Evolutionary conservation across 495 filamentous ascomycete species (phyloP), one percentile per base, ranked within the genome.

Genomic region (Penicillium coffeae): DNA sequence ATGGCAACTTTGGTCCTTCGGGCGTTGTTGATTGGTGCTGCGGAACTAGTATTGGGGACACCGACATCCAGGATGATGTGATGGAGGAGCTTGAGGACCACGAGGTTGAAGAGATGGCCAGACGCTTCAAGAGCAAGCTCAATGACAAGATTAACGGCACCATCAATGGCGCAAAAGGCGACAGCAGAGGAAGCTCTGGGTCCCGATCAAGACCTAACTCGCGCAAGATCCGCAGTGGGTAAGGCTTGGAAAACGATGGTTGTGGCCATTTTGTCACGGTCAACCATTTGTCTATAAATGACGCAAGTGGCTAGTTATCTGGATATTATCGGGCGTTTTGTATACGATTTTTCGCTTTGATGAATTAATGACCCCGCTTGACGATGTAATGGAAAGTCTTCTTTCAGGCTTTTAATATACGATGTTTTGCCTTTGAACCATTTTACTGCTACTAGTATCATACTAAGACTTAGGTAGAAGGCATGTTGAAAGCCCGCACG

Each of bases 1-100:
- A 76, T 20, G 88, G 88, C 0, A 95, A 95, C 54, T 96, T 78
- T 58, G 87, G 84, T 0, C 76, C 82, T 8, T 87, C 84, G 78
- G 90, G 90, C 1, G 52, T 95, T 7, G 30, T 92, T 52, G 91
- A 96, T 64, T 89, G 86, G 81, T 39, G 82, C 1, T 71, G 76
- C 56, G 86, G 87, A n/a, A 91, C 90, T 3, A 80, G 72, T 10
- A 58, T 85, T 12, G 75, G 73, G 0, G 76, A 73, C n/a, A 37
- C 5, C 13, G 25, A 30, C 10, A 71, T 81, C 8, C 71, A 82
- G 10, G 68, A 64, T 21, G 56, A 65, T 48, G 25, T 55, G 1
- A 42, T 50, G 30, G 58, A 60, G 39, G 58, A 56, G 21, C 33
- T 58, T 20, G 57, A 60, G 8, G 54, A 60, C 15, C 51, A 48